These are phyloP conservation scores for Neoboletus magnificus DNA, from an alignment of 768 basidiomycete species.

Conservation along the genomic window DNA sequence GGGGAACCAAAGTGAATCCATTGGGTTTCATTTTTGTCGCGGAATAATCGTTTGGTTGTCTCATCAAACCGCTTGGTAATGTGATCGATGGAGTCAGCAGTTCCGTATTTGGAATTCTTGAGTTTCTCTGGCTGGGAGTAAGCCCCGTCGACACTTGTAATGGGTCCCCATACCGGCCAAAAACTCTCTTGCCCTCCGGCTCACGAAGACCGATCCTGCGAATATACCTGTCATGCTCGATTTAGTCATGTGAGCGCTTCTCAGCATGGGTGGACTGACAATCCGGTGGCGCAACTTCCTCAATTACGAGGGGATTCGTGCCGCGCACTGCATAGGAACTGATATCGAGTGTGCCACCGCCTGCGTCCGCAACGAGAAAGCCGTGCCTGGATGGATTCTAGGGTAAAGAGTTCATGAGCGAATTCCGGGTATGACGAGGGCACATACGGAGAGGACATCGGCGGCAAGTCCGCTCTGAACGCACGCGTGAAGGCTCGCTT, in stretches of 20 bases:
- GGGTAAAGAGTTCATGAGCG: conserved; percentile 5
- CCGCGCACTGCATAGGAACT: conserved; percentile 75
- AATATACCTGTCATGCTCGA: conserved; percentile 56
- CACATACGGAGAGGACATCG: conserved; percentile 67
- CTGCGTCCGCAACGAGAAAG: conserved; percentile 77
- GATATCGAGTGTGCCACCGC: conserved; percentile 79
- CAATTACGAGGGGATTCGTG: conserved; percentile 68
- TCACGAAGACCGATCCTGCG: conserved; percentile 81
- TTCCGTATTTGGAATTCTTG: conserved; percentile 68
- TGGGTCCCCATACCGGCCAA: conserved; percentile 50
- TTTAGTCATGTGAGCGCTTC: neutral
- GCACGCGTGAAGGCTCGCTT: conserved; percentile 80
- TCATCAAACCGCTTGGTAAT: conserved; percentile 80
- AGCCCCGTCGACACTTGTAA: neutral
- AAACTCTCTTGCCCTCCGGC: conserved; percentile 68
- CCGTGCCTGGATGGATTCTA: conserved; percentile 74
- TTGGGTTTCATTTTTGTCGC: conserved; percentile 62
- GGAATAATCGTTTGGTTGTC: conserved; percentile 76
- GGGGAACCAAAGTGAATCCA: conserved; percentile 78
- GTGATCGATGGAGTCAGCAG: conserved; percentile 68
- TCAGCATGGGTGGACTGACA: conserved; percentile 42
- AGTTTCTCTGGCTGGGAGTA: conserved; percentile 55
- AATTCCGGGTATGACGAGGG: neutral
- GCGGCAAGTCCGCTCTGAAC: conserved; percentile 73
- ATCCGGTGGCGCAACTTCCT: conserved; percentile 81